Evolutionary conservation across 352 stramenopile genomes (phyloP), one percentile per base, ranked within the genome.

Genomic region (Pythium inflatum): DNA sequence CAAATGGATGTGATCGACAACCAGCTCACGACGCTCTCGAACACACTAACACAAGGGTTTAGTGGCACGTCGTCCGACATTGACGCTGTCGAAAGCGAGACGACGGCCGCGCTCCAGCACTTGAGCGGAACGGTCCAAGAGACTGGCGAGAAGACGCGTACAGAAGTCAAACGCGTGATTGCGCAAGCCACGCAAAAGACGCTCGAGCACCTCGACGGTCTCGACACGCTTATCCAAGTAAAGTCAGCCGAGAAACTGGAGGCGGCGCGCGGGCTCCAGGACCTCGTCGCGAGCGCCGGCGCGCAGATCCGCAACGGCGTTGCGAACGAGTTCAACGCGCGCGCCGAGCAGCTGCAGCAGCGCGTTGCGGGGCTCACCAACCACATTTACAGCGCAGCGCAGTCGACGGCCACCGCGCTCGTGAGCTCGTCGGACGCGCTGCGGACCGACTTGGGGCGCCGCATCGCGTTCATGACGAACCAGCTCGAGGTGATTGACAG

Each of bases 401-500:
- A 14, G 18, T 1, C 30, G 3, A 64, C 56, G 27, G 11, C 28
- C 1, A 54, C 40, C 30, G 56, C 56, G 28, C 41, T 64, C 28
- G 25, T 64, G 40, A 33, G 4, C 40, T 38, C 41, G 41, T 33
- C 56, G 1, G 56, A 64, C n/a, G 56, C 56, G 12, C 50, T 68
- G 60, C 60, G 60, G 24, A 68, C 60, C 2, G 60, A 68, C 25
- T 25, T 68, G 0, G 60, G 60, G 1, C 34, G 60, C 33, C 49
- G 41, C 7, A 60, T 68, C 36, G 33, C 48, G 36, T 60, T 60
- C 60, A 43, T 68, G 34, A 61, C 34, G 22, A 38, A 61, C 5
- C 60, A 68, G 60, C 49, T 68, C 60, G 40, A 49, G 20, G 27
- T 68, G 18, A 68, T 68, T 36, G 51, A 68, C 60, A 49, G 51